A percentile compares a stretch with the other conserved stretches of the same genome.
These are phyloP conservation scores for Cicer arietinum DNA, from an alignment of 306 rosid species.

Conservation along the genomic window DNA sequence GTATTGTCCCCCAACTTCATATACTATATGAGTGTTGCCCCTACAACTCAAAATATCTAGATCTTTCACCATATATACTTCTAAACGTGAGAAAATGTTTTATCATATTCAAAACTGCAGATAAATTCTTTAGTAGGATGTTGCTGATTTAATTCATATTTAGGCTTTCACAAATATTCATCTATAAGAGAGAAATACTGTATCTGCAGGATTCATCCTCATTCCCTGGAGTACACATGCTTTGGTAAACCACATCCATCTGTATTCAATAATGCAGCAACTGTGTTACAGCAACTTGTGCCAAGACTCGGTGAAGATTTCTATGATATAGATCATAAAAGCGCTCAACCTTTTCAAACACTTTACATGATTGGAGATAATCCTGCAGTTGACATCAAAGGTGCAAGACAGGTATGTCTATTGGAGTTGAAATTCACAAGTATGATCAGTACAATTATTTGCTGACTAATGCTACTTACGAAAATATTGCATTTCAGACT, in stretches of 20 bases:
- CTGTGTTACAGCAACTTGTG: slow-evolving; percentile 61
- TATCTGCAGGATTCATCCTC: slow-evolving; percentile 64
- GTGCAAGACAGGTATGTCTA: slow-evolving; percentile 73
- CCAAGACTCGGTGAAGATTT: slow-evolving; percentile 35
- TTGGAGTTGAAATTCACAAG: slow-evolving; percentile 28
- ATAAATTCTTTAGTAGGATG: slow-evolving; percentile 23
- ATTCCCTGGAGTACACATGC: slow-evolving; percentile 67
- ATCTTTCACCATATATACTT: not conserved
- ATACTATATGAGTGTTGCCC: not conserved
- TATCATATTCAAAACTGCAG: slow-evolving; percentile 14
- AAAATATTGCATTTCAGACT: slow-evolving; percentile 57
- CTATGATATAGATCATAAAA: slow-evolving; percentile 38
- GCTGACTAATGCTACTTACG: slow-evolving; percentile 22
- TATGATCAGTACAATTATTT: slow-evolving; percentile 18
- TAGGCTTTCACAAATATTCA: slow-evolving; percentile 2
- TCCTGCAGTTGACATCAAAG: slow-evolving; percentile 85
- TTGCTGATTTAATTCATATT: slow-evolving; percentile 22
- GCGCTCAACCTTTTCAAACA: slow-evolving; percentile 56
- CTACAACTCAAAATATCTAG: not conserved
- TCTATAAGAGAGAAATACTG: slow-evolving; percentile 32
- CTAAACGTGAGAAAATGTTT: slow-evolving; percentile 6
- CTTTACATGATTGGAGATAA: slow-evolving; percentile 96
- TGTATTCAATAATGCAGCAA: slow-evolving; percentile 83
- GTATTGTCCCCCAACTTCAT: not conserved
- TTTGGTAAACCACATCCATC: slow-evolving; percentile 87